A percentile compares a stretch with the other conserved stretches of the same genome.
Conservation (phyloP, 805 yeast species). For the Saccharomycopsis olivae region DNA sequence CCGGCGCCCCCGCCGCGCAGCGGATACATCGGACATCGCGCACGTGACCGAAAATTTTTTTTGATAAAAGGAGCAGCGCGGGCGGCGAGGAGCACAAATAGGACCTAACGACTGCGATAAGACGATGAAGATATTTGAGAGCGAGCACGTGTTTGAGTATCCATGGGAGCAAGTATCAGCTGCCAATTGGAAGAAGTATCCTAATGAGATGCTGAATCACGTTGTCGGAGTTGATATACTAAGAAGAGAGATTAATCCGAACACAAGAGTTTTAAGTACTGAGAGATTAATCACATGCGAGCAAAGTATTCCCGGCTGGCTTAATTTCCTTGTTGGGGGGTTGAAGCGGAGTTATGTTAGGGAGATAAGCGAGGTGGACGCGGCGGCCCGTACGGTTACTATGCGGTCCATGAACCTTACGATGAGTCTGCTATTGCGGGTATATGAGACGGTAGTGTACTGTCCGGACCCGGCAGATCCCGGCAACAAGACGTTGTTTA, state of each 20-base stretch:
- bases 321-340: slow-evolving; percentile 62
- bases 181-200: slow-evolving; percentile 95
- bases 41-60: too few species aligned
- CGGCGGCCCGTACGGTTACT: slow-evolving; percentile 48
- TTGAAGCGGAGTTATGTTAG: slow-evolving; percentile 68
- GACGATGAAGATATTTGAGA: slow-evolving; percentile 68
- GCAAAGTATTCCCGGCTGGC: slow-evolving; percentile 81
- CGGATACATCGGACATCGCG: too few species aligned
- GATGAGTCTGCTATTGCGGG: slow-evolving; percentile 62
- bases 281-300: slow-evolving; percentile 85
- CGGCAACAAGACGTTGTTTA: slow-evolving; percentile 44
- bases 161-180: slow-evolving; percentile 93
- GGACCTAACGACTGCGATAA: too few species aligned
- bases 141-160: slow-evolving; percentile 61
- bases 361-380: slow-evolving; percentile 80
- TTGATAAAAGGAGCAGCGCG: too few species aligned
- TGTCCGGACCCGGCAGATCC: slow-evolving; percentile 53
- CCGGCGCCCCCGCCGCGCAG: too few species aligned
- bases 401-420: slow-evolving; percentile 85
- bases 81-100: too few species aligned
- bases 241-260: slow-evolving; percentile 53
- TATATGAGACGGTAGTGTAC: slow-evolving; percentile 81
- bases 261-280: slow-evolving; percentile 49
- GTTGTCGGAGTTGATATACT: slow-evolving; percentile 89
- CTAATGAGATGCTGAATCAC: slow-evolving; percentile 87